Conservation (phyloP, 257 asterid species). For the Solanum bulbocastanum region DNA sequence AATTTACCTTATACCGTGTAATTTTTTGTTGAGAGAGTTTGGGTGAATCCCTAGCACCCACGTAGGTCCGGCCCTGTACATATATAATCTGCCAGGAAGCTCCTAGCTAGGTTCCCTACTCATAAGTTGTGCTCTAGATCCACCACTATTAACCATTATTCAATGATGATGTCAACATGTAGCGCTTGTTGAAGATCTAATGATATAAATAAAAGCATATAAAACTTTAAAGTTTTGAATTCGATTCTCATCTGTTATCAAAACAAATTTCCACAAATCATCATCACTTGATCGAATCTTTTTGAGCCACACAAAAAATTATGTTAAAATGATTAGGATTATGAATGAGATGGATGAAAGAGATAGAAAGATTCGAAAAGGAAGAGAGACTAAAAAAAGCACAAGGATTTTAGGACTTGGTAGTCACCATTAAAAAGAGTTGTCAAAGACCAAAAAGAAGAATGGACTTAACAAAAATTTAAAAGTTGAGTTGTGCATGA, state of each 20-base stretch:
- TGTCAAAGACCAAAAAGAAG: constrained; percentile 1
- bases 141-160: background rate
- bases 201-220: background rate
- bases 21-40: background rate
- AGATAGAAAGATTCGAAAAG: background rate
- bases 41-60: background rate
- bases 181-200: too few species aligned
- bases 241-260: background rate
- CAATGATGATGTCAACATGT: background rate
- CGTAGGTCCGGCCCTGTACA: too few species aligned
- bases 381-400: background rate
- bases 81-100: background rate
- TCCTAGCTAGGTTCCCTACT: background rate
- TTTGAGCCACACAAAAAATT: background rate
- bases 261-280: background rate
- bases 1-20: background rate
- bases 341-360: background rate
- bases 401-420: background rate
- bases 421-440: background rate
- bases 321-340: background rate
- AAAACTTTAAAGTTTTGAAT: too few species aligned
- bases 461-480: background rate
- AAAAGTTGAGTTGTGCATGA: constrained; percentile 17
- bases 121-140: background rate
- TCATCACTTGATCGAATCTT: background rate